Evolutionary conservation across 345 rosid species (phyloP).

Genomic region (Pseudoturritis turrita): DNA sequence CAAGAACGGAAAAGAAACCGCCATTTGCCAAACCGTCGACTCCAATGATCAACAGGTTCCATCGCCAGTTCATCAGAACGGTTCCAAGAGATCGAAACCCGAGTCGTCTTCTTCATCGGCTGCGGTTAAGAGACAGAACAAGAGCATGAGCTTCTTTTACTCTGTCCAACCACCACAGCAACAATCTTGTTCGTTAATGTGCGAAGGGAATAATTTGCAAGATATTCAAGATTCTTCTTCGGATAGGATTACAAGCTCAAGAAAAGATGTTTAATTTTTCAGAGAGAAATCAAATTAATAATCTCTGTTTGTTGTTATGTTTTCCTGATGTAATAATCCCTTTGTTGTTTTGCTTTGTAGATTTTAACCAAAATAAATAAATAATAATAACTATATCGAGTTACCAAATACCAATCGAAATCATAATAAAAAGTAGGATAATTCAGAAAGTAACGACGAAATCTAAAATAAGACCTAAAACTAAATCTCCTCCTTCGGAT

Average conservation of each 20-base stretch:
- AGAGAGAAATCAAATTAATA: background rate
- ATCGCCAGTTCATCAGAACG: too few species aligned
- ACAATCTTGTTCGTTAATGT: background rate
- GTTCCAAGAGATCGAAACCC: background rate
- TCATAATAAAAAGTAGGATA: too few species aligned
- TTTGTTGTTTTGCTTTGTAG: background rate
- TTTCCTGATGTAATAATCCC: too few species aligned
- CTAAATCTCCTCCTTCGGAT: too few species aligned
- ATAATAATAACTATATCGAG: too few species aligned
- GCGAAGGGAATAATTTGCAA: background rate
- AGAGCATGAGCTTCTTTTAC: background rate
- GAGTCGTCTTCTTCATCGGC: background rate
- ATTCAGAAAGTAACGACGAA: too few species aligned
- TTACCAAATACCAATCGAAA: too few species aligned
- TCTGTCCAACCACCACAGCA: background rate
- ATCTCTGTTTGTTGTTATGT: background rate
- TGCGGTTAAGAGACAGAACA: background rate
- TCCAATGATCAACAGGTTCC: background rate
- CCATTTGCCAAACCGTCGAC: too few species aligned
- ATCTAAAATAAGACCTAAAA: too few species aligned
- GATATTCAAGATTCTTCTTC: background rate
- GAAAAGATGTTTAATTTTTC: background rate
- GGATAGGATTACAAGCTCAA: background rate
- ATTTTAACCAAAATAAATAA: background rate
- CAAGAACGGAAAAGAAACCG: slow-evolving; percentile 37